Evolutionary conservation across 306 rosid genomes (phyloP), one percentile per base, ranked within the genome.

Genomic region (Quercus aquifolioides): DNA sequence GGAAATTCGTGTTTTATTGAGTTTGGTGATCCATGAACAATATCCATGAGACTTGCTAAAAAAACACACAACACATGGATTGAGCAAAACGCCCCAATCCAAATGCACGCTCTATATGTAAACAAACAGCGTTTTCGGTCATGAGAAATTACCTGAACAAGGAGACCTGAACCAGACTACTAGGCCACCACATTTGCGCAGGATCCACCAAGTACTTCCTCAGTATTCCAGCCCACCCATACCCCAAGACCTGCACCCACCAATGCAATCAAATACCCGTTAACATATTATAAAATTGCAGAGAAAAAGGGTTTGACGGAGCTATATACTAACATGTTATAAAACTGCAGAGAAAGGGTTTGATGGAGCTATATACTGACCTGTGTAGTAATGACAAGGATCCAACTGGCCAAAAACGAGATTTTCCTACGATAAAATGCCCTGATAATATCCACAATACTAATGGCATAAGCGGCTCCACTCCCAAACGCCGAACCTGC

Each of bases 161-260:
- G 0, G 98, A 94, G 64, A 94, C 97, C 69, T 91, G 98, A 26
- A 91, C 98, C 14, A 94, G 92, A 26, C 92, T 91, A n/a, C 76
- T 77, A 19, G 98, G 98, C 98, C 98, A 94, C 98, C 98, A 94
- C 98, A 94, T 91, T 41, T 94, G 92, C 28, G 97, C 94, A 0
- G 98, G 97, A 73, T 94, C 98, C 30, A 94, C 97, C 63, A 91
- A 91, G 31, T 94, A 94, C 74, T 90, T 91, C 74, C 98, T 89
- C 10, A 91, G 49, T 12, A 94, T 73, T 23, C 98, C 95, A 8
- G 98, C 97, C 94, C 98, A 94, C 1, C 98, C 97, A 5, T 94
- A 91, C 21, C 97, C 97, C 31, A 94, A 69, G 1, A 91, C 91
- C 98, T 93, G 55, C 59, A 59, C 13, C 12, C 59, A 59, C 17